phyloP scores from a whole-genome alignment of 2,329 filamentous ascomycete genomes.

The Colletotrichum sp. region DNA sequence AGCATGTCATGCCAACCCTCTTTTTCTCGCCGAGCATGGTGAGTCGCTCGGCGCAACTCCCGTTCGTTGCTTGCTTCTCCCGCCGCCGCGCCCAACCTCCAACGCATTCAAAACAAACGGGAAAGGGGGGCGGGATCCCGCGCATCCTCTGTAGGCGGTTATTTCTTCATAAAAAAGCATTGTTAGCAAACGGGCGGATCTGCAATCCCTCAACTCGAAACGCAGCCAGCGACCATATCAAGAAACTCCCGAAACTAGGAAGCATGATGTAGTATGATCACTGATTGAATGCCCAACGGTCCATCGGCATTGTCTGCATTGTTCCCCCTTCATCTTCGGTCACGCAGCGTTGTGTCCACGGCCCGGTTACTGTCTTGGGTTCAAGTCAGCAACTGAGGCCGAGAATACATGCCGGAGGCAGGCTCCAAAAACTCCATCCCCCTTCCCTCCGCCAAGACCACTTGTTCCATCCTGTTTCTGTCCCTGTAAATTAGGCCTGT shows the following conservation, averaged over 20 bases:
- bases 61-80: not conserved
- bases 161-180: not conserved
- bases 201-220: conserved; percentile 17
- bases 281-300: not conserved
- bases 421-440: not conserved
- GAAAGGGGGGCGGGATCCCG: not conserved
- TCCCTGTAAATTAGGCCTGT: not conserved
- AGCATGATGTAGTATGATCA: not conserved
- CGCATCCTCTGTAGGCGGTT: not conserved
- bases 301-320: not conserved
- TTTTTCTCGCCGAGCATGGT: not conserved
- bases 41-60: not conserved
- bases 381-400: not conserved
- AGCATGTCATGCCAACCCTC: not conserved
- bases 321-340: not conserved
- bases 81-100: not conserved
- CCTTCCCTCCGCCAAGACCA: not conserved
- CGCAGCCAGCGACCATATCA: not conserved
- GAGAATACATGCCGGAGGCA: not conserved
- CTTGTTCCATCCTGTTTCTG: not conserved
- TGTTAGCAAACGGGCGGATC: not conserved
- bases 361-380: not conserved
- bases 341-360: not conserved
- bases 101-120: not conserved
- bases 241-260: conserved; percentile 5